Conservation (phyloP, 108 stramenopile genomes). For the Discostella pseudostelligera region DNA sequence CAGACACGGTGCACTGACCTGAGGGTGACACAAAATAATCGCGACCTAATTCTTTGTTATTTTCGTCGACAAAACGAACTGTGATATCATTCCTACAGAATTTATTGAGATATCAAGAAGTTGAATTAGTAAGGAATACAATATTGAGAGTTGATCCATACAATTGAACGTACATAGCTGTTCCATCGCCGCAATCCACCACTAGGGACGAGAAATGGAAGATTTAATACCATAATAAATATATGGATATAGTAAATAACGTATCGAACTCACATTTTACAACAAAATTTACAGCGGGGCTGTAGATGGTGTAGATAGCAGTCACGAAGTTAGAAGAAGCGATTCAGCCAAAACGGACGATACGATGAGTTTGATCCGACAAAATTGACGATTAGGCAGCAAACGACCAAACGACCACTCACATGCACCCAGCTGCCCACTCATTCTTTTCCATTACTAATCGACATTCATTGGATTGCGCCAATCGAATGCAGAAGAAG, state of each 20-base stretch:
- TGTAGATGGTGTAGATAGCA: too few species aligned
- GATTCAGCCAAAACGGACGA: too few species aligned
- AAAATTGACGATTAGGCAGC: too few species aligned
- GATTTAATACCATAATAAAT: too few species aligned
- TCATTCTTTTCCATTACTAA: conserved; percentile 40
- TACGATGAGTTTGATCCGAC: too few species aligned
- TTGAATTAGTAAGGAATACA: neutral
- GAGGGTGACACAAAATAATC: conserved; percentile 43
- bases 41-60: conserved; percentile 44
- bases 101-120: neutral
- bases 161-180: conserved; percentile 32
- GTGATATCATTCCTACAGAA: conserved; percentile 42
- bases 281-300: conserved; percentile 8
- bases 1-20: conserved; percentile 46
- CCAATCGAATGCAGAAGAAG: neutral
- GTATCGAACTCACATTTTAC: conserved; percentile 9
- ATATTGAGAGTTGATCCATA: neutral
- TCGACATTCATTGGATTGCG: conserved; percentile 22
- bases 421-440: conserved; percentile 45
- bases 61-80: conserved; percentile 44
- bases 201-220: conserved; percentile 10
- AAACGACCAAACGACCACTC: conserved; percentile 1
- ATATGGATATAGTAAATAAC: neutral
- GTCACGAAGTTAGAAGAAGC: too few species aligned
- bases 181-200: conserved; percentile 46